Base-by-base conservation (phyloP, 768 basidiomycete genomes). In the Omphalotus guepiniiformis region DNA sequence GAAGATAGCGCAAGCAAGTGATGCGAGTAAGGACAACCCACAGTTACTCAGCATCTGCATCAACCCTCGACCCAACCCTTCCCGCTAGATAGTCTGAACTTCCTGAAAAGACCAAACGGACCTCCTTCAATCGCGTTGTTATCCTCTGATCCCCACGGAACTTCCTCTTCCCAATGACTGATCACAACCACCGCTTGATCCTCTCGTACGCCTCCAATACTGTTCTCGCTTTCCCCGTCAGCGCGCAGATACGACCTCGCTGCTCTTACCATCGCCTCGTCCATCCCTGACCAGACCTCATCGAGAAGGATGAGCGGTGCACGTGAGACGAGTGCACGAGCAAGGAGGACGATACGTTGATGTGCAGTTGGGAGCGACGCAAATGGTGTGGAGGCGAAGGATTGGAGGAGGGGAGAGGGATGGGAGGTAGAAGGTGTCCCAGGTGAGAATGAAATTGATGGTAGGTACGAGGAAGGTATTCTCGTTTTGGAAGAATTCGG, bases 231-330 rank as follows among this genome's bases (percentile, higher is more conserved):
- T 32, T 48, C 58, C 49, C 72, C 50, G 29, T 68, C 72, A 16
- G 65, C 59, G 9, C 83, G 70, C 36, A 99, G 60, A 58, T 90
- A 89, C 34, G 53, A 55, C 53, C 78, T 70, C 34, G 82, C 88
- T 29, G 77, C 76, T 15, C 63, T 63, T 25, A 94, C 80, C 81
- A 91, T 89, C 4, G 63, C 66, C 36, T 80, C 83, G 53, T 89
- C 89, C 90, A 98, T 94, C 21, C 93, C 94, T 19, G 88, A 83
- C 80, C 90, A 93, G 7, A 85, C 88, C 61, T 99, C 95, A 58
- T 99, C 95, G 32, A 98, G 67, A 8, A 97, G 70, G 6, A 98
- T 72, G 27, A 99, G 60, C 46, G 75, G 77, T 3, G 89, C 87
- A 12, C 73, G 68, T 12, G 78, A 78, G 7, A 94, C 91, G 27